These are phyloP conservation scores for Venturia pyrina DNA, from an alignment of 2,329 filamentous ascomycete species.

Conservation along the genomic window DNA sequence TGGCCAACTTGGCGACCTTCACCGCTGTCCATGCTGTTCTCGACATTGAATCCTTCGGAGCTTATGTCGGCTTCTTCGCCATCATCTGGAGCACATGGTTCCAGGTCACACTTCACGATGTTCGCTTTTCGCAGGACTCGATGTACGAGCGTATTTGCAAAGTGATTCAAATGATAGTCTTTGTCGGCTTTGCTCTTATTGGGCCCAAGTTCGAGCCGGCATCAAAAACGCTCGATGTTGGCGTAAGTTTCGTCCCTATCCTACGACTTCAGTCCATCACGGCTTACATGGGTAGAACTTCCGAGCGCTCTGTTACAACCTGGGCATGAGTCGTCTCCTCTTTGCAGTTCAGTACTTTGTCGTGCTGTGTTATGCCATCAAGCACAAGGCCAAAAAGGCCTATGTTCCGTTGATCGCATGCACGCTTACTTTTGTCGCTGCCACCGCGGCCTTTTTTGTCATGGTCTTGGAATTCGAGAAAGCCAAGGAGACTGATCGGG, in stretches of 20 bases:
- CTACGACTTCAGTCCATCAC: not conserved
- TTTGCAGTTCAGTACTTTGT: constrained; percentile 4
- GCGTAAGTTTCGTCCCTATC: not conserved
- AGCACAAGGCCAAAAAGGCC: not conserved
- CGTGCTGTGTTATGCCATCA: not conserved
- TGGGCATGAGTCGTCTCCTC: not conserved
- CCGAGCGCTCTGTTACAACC: constrained; percentile 1
- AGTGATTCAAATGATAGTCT: constrained; percentile 26
- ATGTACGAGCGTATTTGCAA: constrained; percentile 29
- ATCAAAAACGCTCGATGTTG: not conserved
- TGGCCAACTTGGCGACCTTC: constrained; percentile 29
- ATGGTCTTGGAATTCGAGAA: not conserved
- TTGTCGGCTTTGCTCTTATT: constrained; percentile 27
- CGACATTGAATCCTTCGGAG: constrained; percentile 22
- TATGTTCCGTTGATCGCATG: not conserved
- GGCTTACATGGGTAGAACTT: constrained; percentile 2
- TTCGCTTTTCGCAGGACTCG: constrained; percentile 28
- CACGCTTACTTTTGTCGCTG: constrained; percentile 4
- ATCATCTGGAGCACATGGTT: constrained; percentile 30
- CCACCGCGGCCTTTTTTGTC: not conserved
- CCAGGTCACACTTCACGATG: constrained; percentile 30
- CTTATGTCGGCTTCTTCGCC: constrained; percentile 28
- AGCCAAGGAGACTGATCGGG: not conserved
- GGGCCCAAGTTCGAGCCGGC: constrained; percentile 26
- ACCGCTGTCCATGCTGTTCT: constrained; percentile 15